Evolutionary conservation across 78 protist species (phyloP).

Genomic region (Dictyostelium capitatum): DNA sequence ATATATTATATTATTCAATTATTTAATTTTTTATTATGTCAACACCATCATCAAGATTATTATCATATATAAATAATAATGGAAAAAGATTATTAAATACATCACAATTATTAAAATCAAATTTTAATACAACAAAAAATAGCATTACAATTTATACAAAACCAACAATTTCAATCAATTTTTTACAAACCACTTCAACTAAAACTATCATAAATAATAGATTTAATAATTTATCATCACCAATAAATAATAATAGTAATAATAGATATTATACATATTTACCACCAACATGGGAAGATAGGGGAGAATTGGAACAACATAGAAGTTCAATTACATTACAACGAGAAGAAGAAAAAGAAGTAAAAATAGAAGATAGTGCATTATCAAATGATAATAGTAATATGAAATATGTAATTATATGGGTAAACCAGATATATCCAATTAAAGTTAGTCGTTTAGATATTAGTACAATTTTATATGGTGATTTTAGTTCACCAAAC

Average conservation of each 20-base stretch:
- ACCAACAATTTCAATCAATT: neutral
- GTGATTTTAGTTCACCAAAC: no score
- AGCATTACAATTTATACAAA: neutral
- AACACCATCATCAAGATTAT: slow-evolving; percentile 1
- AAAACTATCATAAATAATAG: no score
- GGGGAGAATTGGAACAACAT: neutral
- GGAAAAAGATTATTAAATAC: neutral
- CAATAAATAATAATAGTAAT: neutral
- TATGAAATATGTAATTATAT: slow-evolving; percentile 29
- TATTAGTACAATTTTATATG: slow-evolving; percentile 51
- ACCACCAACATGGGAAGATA: slow-evolving; percentile 42
- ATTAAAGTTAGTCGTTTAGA: slow-evolving; percentile 62
- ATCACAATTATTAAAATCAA: neutral
- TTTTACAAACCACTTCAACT: neutral
- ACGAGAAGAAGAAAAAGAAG: neutral
- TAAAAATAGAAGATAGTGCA: no score
- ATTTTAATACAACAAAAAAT: neutral
- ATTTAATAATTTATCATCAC: no score
- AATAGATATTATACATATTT: slow-evolving; percentile 9
- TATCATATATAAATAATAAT: neutral
- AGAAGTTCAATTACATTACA: neutral
- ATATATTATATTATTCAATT: no score
- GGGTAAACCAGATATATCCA: slow-evolving; percentile 73
- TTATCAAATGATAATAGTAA: neutral
- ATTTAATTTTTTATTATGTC: neutral